Base-by-base conservation (phyloP, 192 early-diverging fungal species). In the Entophlyctis luteolus region DNA sequence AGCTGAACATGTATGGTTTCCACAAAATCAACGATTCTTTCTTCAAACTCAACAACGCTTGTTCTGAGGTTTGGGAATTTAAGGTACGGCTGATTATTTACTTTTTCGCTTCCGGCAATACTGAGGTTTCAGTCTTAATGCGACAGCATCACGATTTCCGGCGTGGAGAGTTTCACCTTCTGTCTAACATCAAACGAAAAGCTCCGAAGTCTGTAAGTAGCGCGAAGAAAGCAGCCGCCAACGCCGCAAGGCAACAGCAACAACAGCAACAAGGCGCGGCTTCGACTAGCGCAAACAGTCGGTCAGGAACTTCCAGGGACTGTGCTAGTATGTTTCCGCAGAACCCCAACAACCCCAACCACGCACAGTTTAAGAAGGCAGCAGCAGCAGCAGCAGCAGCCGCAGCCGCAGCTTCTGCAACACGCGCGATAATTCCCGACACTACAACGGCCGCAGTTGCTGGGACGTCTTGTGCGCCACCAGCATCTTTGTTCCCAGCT, bases 1-100 rank as follows among this genome's bases (percentile, higher is more conserved):
- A 77, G 68, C 70, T 77, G n/a, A 77, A 77, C 54, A 77, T 77
- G 74, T 77, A 77, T 58, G 75, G 75, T 28, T 77, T 77, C 54
- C 68, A 77, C 70, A 77, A 77, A 65, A 68, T 77, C 62, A 75
- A 77, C 38, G 70, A 75, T 25, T 66, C 63, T 6, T 66, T 66
- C 37, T 66, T 66, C 63, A 66, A 66, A 52, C 70, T 62, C 35
- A 69, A 75, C 54, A 58, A 55, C 22, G 39, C 29, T 34, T 75
- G 71, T 29, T 68, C 71, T 20, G 74, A 75, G 35, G 68, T 71
- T 12, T 75, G 74, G 74, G 74, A 75, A 70, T 75, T 75, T 65
- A 75, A 75, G 70, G 72, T 73, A 59, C 2, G n/a, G 20, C 45
- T 0, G 22, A 6, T 62, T 1, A 37, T 10, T 1, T 37, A 38